These are phyloP conservation scores for Phytophthora uliginosa DNA, from an alignment of 352 stramenopile species.

Conservation along the genomic window DNA sequence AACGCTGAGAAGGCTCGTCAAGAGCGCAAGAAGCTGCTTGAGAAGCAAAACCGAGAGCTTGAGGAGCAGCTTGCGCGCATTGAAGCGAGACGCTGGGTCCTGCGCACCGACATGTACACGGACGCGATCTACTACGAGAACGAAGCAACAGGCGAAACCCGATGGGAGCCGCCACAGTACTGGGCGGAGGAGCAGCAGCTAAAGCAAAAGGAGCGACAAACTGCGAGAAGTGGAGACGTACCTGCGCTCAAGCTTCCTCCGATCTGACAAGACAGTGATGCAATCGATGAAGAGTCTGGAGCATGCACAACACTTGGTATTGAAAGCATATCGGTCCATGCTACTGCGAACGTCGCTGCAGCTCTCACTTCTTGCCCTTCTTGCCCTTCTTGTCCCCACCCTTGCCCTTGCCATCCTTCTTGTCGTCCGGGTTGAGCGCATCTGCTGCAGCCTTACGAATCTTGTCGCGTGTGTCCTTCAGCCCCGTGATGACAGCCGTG, in stretches of 20 bases:
- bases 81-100: slow-evolving; percentile 61
- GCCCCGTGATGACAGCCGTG: slow-evolving; percentile 73
- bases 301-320: slow-evolving; percentile 27
- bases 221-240: slow-evolving; percentile 6
- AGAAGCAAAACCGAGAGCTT: slow-evolving; percentile 59
- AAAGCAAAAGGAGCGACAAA: slow-evolving; percentile 24
- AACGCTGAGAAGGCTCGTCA: slow-evolving; percentile 39
- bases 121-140: slow-evolving; percentile 78
- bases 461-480: slow-evolving; percentile 80
- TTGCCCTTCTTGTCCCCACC: slow-evolving; percentile 75
- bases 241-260: slow-evolving; percentile 38
- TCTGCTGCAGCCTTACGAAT: slow-evolving; percentile 69
- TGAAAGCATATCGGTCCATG: slow-evolving; percentile 21
- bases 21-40: slow-evolving; percentile 52
- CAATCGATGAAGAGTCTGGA: slow-evolving; percentile 1
- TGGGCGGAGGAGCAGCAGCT: slow-evolving; percentile 63
- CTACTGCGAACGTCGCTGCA: neutral
- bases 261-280: slow-evolving; percentile 13
- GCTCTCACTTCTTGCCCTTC: slow-evolving; percentile 53
- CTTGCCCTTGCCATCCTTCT: slow-evolving; percentile 63
- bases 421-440: slow-evolving; percentile 71
- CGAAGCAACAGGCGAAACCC: slow-evolving; percentile 53
- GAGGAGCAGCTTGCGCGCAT: slow-evolving; percentile 57
- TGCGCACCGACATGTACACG: slow-evolving; percentile 72
- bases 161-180: slow-evolving; percentile 58